These are phyloP conservation scores for Betula pendula DNA, from an alignment of 306 rosid species.

Conservation along the genomic window DNA sequence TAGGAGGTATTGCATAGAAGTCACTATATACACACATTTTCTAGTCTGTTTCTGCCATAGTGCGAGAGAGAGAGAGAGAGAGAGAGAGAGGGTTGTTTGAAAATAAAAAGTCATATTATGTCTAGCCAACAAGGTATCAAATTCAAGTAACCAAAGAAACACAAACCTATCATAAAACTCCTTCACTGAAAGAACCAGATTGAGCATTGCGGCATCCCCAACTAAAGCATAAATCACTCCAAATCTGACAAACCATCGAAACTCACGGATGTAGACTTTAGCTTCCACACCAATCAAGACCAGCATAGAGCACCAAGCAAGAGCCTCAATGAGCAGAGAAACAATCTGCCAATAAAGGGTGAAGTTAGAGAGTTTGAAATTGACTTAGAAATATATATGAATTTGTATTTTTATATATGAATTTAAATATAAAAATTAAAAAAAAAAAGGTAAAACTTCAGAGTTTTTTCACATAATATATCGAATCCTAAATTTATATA, in stretches of 20 bases:
- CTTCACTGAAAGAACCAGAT: slow-evolving; percentile 63
- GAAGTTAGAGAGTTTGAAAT: not conserved
- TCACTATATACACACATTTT: not conserved
- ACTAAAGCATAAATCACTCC: slow-evolving; percentile 69
- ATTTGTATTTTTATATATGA: no score
- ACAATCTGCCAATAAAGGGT: slow-evolving; percentile 52
- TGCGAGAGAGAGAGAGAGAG: not conserved
- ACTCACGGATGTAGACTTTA: slow-evolving; percentile 67
- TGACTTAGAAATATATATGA: not conserved
- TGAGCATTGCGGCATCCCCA: slow-evolving; percentile 81
- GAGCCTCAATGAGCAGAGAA: slow-evolving; percentile 59
- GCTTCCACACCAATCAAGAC: slow-evolving; percentile 73
- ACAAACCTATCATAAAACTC: slow-evolving; percentile 71
- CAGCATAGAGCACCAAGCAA: slow-evolving; percentile 84
- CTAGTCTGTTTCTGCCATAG: not conserved
- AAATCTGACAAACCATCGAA: slow-evolving; percentile 88
- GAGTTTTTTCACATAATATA: no score
- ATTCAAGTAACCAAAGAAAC: slow-evolving; percentile 19
- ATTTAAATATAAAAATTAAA: no score
- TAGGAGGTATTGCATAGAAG: not conserved
- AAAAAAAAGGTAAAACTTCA: no score
- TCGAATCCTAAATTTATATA: no score
- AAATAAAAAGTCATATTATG: not conserved
- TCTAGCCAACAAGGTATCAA: slow-evolving; percentile 22
- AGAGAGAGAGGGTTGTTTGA: not conserved